Percentiles rank a stretch among this genome's conserved stretches.
Conservation (phyloP, 2,329 filamentous ascomycete species). For the Paracoccidioides brasiliensis region DNA sequence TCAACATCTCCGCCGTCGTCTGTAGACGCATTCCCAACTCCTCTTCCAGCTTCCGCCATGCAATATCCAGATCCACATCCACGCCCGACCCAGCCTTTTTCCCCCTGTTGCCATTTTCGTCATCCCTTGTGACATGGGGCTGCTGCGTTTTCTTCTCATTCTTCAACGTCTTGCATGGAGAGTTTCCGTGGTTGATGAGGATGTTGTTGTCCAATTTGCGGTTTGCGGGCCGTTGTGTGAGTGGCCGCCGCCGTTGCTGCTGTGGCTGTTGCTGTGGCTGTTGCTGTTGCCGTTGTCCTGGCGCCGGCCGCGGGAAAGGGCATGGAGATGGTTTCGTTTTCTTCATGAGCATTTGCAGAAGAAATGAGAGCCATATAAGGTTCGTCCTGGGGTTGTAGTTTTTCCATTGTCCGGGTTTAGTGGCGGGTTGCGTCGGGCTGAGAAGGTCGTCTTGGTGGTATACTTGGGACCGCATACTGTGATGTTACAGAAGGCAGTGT, state of each 20-base stretch:
- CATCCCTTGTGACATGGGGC: not conserved
- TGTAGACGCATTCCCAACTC: slow-evolving; percentile 22
- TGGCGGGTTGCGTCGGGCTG: slow-evolving; percentile 21
- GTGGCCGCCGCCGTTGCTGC: slow-evolving; percentile 15
- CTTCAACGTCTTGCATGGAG: slow-evolving; percentile 1
- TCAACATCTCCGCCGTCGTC: slow-evolving; percentile 23
- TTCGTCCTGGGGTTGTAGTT: slow-evolving; percentile 48
- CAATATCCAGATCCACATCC: not conserved
- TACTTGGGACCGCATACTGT: slow-evolving; percentile 29
- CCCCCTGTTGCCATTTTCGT: not conserved
- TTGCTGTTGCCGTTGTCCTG: not conserved
- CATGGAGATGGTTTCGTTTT: slow-evolving; percentile 16
- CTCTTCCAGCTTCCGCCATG: slow-evolving; percentile 12
- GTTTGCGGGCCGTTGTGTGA: slow-evolving; percentile 23
- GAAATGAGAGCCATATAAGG: slow-evolving; percentile 49
- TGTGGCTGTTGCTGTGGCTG: not conserved
- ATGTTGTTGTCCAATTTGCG: slow-evolving; percentile 8
- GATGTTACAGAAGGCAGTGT: not conserved
- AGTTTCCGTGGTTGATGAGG: not conserved
- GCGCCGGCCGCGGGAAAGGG: not conserved
- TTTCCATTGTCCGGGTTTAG: slow-evolving; percentile 36
- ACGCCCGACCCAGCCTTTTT: too few relatives aligned
- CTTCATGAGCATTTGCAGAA: slow-evolving; percentile 43
- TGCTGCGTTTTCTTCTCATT: slow-evolving; percentile 1
- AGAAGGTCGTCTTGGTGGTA: slow-evolving; percentile 32